phyloP scores from a whole-genome alignment of 495 filamentous ascomycete genomes.

The Podospora pseudoanserina region DNA sequence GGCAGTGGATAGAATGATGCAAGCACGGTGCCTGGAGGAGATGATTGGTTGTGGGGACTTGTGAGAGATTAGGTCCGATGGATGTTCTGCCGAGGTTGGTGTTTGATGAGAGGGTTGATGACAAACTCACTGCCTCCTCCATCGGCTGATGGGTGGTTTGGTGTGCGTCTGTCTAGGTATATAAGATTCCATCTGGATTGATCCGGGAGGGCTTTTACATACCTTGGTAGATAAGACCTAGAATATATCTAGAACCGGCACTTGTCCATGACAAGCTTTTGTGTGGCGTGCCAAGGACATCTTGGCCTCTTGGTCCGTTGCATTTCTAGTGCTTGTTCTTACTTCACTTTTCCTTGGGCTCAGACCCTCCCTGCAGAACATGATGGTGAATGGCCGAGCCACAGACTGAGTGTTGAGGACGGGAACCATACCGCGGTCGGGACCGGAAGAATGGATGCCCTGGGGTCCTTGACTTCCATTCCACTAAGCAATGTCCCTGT shows the following conservation, averaged over 20 bases:
- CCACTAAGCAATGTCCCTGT: background rate
- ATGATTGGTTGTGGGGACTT: background rate
- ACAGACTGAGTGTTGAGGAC: no score
- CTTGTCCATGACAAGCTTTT: background rate
- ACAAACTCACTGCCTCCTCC: background rate
- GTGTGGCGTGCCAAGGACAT: background rate
- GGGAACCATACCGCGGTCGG: no score
- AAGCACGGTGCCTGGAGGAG: background rate
- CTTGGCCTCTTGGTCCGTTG: background rate
- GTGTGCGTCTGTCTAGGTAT: no score
- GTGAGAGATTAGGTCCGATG: background rate
- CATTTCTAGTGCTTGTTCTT: background rate
- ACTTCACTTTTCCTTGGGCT: background rate
- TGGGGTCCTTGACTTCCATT: no score
- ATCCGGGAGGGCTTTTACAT: no score
- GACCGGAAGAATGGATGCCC: background rate
- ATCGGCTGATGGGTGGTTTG: background rate
- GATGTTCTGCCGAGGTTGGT: background rate
- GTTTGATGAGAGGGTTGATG: background rate
- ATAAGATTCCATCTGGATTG: no score
- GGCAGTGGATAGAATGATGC: background rate
- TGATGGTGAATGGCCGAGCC: background rate
- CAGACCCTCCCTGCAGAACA: background rate
- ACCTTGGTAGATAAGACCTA: no score
- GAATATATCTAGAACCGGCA: background rate